phyloP scores from a whole-genome alignment of 1,284 basidiomycete genomes.

The Melanopsichium pennsylvanicum region DNA sequence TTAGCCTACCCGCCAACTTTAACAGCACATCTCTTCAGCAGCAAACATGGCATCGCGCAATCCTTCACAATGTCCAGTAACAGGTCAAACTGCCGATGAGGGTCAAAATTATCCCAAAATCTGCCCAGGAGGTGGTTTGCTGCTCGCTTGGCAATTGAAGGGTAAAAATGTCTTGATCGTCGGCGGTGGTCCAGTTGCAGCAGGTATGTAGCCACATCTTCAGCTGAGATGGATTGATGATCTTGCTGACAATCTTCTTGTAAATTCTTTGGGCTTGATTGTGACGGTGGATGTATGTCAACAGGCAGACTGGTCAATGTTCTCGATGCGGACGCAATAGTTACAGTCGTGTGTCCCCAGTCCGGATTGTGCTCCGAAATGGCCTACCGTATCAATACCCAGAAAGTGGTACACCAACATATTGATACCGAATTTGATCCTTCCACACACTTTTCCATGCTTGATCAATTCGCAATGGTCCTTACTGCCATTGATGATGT shows the following conservation, averaged over 20 bases:
- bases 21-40: not conserved
- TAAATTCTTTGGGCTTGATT: not conserved
- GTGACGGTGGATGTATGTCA: too few relatives aligned
- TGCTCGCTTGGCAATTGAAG: conserved; percentile 87
- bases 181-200: conserved; percentile 87
- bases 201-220: conserved; percentile 67
- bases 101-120: conserved; percentile 55
- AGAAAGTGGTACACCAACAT: conserved; percentile 51
- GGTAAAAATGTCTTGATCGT: conserved; percentile 81
- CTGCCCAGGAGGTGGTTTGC: conserved; percentile 74
- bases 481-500: conserved; percentile 92
- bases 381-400: conserved; percentile 50
- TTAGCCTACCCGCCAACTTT: not conserved
- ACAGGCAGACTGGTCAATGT: conserved; percentile 62
- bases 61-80: conserved; percentile 13
- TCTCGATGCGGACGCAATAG: conserved; percentile 60
- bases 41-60: conserved; percentile 39
- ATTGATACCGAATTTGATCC: conserved; percentile 65
- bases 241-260: too few relatives aligned
- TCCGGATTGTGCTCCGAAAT: conserved; percentile 60
- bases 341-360: conserved; percentile 62
- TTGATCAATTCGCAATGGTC: conserved; percentile 76
- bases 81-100: conserved; percentile 7
- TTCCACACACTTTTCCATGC: conserved; percentile 8
- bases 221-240: too few relatives aligned